Percentiles rank a stretch among this genome's conserved stretches.
phyloP scores from a whole-genome alignment of 805 yeast species.

The Cyberlindnera bimundalis region DNA sequence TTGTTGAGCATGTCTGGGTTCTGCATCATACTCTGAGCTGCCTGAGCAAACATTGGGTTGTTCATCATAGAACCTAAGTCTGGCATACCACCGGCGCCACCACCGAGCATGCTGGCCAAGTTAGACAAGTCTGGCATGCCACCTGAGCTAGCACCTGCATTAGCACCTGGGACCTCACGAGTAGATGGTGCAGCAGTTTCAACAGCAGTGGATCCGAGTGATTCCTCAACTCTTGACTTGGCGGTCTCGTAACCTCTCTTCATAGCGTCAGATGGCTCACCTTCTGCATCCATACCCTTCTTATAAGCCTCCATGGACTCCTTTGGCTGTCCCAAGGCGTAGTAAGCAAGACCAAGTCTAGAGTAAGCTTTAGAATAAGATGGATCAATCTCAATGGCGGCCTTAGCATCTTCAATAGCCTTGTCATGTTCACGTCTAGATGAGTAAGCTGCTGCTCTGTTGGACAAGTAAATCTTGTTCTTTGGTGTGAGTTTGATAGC shows the following conservation, averaged over 20 bases:
- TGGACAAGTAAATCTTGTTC: constrained; percentile 84
- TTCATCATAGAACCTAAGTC: constrained; percentile 66
- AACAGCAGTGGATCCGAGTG: constrained; percentile 37
- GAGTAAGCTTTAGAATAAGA: constrained; percentile 89
- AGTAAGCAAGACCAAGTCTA: constrained; percentile 89
- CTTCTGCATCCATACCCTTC: constrained; percentile 83
- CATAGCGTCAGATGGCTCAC: constrained; percentile 87
- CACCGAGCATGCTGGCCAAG: constrained; percentile 54
- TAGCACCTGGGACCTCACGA: constrained; percentile 24
- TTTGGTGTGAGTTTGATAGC: constrained; percentile 69
- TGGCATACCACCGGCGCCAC: constrained; percentile 67
- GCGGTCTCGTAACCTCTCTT: constrained; percentile 92
- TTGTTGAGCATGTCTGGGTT: constrained; percentile 74
- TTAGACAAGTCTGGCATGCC: constrained; percentile 69
- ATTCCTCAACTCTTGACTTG: constrained; percentile 78
- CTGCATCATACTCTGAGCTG: constrained; percentile 84
- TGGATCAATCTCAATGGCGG: constrained; percentile 76
- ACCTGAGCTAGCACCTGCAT: constrained; percentile 29
- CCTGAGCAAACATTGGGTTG: constrained; percentile 90
- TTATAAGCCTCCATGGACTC: constrained; percentile 90
- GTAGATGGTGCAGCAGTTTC: constrained; percentile 27
- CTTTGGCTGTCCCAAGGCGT: constrained; percentile 89
- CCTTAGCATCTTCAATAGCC: constrained; percentile 81
- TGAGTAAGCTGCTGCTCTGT: constrained; percentile 96
- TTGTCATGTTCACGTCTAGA: constrained; percentile 67